Evolutionary conservation across 2,329 filamentous ascomycete species (phyloP).

Genomic region (Trichoderma breve): DNA sequence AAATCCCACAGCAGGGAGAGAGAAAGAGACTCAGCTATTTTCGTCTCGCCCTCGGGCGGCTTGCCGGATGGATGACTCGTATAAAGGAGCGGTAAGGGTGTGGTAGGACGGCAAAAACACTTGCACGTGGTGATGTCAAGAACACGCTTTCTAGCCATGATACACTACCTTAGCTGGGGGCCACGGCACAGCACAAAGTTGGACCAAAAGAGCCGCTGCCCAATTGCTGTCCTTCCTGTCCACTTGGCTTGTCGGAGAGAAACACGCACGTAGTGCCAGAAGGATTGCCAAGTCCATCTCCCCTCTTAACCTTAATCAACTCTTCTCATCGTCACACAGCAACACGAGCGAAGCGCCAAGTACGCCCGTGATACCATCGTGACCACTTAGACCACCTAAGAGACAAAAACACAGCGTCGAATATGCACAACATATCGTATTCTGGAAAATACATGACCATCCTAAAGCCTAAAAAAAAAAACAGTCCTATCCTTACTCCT

Average conservation of each 20-base stretch:
- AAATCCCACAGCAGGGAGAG: neutral
- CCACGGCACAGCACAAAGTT: neutral
- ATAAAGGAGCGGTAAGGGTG: neutral
- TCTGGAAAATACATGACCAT: neutral
- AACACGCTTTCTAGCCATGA: neutral
- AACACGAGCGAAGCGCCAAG: neutral
- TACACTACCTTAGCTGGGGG: neutral
- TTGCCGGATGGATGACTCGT: neutral
- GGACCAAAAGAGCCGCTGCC: neutral
- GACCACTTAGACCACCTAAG: neutral
- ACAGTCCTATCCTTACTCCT: neutral
- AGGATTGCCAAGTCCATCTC: neutral
- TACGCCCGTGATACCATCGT: neutral
- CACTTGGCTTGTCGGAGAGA: neutral
- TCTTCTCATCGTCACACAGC: neutral
- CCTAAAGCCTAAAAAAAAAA: neutral
- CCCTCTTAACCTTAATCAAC: neutral
- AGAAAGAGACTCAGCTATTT: neutral
- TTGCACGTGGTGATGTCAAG: slow-evolving; percentile 10
- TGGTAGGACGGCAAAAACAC: neutral
- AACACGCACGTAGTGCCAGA: neutral
- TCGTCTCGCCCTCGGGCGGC: neutral
- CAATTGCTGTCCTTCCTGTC: neutral
- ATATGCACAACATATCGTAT: slow-evolving; percentile 12
- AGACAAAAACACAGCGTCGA: neutral